Percentiles rank a stretch among this genome's conserved stretches.
These are phyloP conservation scores for Aegilops bicornis DNA, from an alignment of 176 grass and related monocot genomes.

Conservation along the genomic window DNA sequence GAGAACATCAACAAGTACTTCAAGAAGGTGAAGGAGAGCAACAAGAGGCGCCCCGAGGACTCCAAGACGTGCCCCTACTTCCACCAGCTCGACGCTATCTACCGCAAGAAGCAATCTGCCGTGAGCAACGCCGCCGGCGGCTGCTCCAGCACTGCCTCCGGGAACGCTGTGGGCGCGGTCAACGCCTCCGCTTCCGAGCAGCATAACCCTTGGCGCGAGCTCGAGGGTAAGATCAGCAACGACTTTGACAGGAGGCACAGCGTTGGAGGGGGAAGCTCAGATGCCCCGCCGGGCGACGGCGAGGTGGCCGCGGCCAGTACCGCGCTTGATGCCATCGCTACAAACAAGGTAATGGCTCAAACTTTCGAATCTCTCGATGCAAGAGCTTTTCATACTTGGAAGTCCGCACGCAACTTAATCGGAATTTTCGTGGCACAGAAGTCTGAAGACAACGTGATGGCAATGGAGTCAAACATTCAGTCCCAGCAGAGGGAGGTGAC, in stretches of 20 bases:
- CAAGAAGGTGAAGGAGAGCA: conserved; percentile 97
- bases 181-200: not conserved
- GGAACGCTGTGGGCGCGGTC: not conserved
- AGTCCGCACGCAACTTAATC: conserved; percentile 12
- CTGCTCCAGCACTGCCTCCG: not conserved
- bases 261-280: not conserved
- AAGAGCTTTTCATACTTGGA: not conserved
- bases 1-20: conserved; percentile 99
- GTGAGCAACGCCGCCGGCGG: not conserved
- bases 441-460: conserved; percentile 22
- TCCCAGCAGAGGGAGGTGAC: not conserved
- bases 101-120: conserved; percentile 45
- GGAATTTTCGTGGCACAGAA: conserved; percentile 10
- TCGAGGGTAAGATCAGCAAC: conserved; percentile 45
- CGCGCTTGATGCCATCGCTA: not conserved
- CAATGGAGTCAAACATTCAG: conserved; percentile 24
- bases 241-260: conserved; percentile 1
- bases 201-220: conserved; percentile 19
- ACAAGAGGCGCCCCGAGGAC: conserved; percentile 76
- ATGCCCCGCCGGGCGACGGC: not conserved
- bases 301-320: not conserved
- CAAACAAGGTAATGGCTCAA: conserved; percentile 11
- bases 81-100: conserved; percentile 85
- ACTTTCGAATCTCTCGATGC: not conserved
- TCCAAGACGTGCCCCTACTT: conserved; percentile 95